A percentile compares a stretch with the other conserved stretches of the same genome.
These are phyloP conservation scores for Tanacetum coccineum DNA, from an alignment of 129 eudicot species.

Conservation along the genomic window DNA sequence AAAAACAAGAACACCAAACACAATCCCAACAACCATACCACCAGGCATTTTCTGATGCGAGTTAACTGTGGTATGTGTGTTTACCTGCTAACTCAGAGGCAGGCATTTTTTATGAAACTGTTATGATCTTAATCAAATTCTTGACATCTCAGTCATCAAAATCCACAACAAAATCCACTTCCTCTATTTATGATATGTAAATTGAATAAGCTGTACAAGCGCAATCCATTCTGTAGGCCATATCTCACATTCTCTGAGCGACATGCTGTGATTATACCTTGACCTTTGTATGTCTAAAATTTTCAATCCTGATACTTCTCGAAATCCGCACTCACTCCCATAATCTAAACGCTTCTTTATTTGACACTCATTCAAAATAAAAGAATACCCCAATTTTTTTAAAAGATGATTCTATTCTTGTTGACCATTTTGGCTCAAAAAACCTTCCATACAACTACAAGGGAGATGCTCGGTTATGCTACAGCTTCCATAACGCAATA, in stretches of 20 bases:
- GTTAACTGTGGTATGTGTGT: no score
- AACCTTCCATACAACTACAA: slow-evolving; percentile 33
- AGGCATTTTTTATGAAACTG: slow-evolving; percentile 19
- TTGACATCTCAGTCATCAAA: slow-evolving; percentile 29
- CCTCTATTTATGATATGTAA: slow-evolving; percentile 20
- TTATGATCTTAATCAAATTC: slow-evolving; percentile 4
- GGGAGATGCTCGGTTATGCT: slow-evolving; percentile 18
- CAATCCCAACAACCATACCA: no score
- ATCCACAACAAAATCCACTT: slow-evolving; percentile 52
- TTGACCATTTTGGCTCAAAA: slow-evolving; percentile 20
- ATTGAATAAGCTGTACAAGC: slow-evolving; percentile 44
- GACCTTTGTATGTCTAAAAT: slow-evolving; percentile 27
- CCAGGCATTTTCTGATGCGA: no score
- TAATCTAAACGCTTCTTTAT: slow-evolving; percentile 24
- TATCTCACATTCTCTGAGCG: slow-evolving; percentile 23
- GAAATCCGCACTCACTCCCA: slow-evolving; percentile 26
- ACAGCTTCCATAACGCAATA: slow-evolving; percentile 29
- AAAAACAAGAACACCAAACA: no score
- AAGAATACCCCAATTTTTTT: no score
- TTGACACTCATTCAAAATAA: slow-evolving; percentile 51
- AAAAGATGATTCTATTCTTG: slow-evolving; percentile 27
- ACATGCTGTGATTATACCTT: slow-evolving; percentile 24
- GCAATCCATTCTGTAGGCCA: slow-evolving; percentile 37
- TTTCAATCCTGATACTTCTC: slow-evolving; percentile 16
- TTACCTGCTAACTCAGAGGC: slow-evolving; percentile 21